These are phyloP conservation scores for Carex littledalei DNA, from an alignment of 176 grass and related monocot genomes.

Conservation along the genomic window DNA sequence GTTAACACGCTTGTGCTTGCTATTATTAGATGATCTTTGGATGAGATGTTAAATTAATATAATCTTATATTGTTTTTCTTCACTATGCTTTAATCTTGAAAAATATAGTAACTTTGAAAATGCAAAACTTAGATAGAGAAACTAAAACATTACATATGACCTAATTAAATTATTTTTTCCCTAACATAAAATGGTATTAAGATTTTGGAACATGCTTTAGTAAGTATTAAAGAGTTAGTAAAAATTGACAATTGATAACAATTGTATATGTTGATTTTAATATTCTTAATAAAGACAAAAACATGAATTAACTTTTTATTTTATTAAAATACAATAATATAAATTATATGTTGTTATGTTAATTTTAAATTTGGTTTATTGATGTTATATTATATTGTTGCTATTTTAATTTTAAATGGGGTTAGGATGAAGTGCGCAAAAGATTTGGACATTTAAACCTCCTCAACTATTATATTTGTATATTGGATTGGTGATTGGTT, in stretches of 20 bases:
- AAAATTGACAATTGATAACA: too few species aligned
- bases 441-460: constrained; percentile 1
- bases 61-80: neutral
- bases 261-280: too few species aligned
- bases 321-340: neutral
- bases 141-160: neutral
- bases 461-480: neutral
- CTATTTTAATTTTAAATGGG: neutral
- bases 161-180: neutral
- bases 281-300: neutral
- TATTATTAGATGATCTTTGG: neutral
- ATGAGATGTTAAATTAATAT: neutral
- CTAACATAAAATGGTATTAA: neutral
- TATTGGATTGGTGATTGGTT: neutral
- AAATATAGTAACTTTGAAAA: neutral
- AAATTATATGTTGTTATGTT: neutral
- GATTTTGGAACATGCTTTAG: too few species aligned
- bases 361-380: neutral
- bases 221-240: too few species aligned
- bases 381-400: neutral
- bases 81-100: neutral
- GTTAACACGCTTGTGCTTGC: neutral
- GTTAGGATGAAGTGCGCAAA: neutral
- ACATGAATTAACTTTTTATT: neutral
- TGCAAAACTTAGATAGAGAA: neutral